Evolutionary conservation across 495 filamentous ascomycete species (phyloP), one percentile per base, ranked within the genome.

Genomic region (Venustampulla echinocandica): DNA sequence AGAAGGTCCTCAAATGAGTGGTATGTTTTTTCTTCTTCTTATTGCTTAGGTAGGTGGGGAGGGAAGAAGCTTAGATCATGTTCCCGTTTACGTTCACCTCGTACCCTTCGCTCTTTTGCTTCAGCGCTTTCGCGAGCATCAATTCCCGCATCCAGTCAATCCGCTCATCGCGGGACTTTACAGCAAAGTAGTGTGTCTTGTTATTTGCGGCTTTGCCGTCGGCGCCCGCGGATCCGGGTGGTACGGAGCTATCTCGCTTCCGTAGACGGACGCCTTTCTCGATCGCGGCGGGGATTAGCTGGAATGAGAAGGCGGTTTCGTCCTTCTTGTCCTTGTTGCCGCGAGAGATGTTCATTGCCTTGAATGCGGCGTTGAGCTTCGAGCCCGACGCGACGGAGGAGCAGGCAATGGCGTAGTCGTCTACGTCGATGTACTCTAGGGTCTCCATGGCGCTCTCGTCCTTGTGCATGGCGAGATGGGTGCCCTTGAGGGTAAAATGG

Each of bases 91-190:
- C 71, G 46, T 78, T 80, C 47, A 95, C 69, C 61, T 82, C 79
- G 39, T 76, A 93, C 7, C 90, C 90, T 52, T 84, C 79, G 13
- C 81, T 80, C 67, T 87, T 87, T 58, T 85, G 83, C 68, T 77
- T 82, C 46, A 88, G 66, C 17, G 90, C 90, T 62, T 90, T 95
- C 3, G 90, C 90, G 18, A 98, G 78, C 92, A 98, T 96, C 41
- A 98, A 64, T 73, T 96, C 89, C 2, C 92, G 69, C 92, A 96
- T 95, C 92, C 92, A 98, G 53, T 95, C 90, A 48, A 96, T 95
- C 23, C 92, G 75, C 61, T 95, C 85, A 47, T 97, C 87, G 0
- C 87, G 73, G 44, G 71, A 76, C 62, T 83, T 82, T 46, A 96
- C 90, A 0, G 90, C 85, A 55, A 98, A 97, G 57, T 95, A 86